Base-by-base conservation (phyloP, 371 early-diverging fungal species). In the Choanephora cucurbitarum region DNA sequence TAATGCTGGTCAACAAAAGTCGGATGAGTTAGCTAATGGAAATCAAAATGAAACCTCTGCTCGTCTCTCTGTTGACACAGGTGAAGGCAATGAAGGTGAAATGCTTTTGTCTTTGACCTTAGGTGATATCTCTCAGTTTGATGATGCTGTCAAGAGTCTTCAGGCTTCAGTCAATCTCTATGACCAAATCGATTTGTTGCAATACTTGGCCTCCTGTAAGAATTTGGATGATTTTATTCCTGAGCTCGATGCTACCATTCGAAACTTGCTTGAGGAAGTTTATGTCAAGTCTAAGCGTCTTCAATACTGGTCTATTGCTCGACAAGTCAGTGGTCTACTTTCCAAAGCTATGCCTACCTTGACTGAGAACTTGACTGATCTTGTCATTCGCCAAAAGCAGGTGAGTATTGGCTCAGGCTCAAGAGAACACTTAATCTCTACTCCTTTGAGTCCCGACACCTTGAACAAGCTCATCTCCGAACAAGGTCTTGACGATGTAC, bases 261-360 rank as follows among this genome's bases (percentile, higher is more conserved):
- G 74, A 18, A 75, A 77, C 4, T 54, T 94, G 19, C 55, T 94
- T 11, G 91, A 92, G 61, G 93, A 94, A 57, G 86, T 93, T 11
- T 94, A 93, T 65, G 67, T 80, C 49, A 90, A 91, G 62, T 87
- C 92, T 3, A 78, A 87, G 66, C 78, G 80, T 43, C 65, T 87
- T 45, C 85, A 86, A 55, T 78, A 88, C 32, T 94, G 93, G 93
- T 81, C 82, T 17, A 81, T 92, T 48, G 91, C 90, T n/a, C 85
- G 95, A 32, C 90, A 91, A 60, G 83, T 89, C 0, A 91, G 93
- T 21, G 92, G 92, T 15, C 64, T 92, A 7, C 71, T 92, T 34
- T 72, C 72, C 45, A 94, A 94, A 67, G 72, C 82, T 10, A 91
- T 91, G 46, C 80, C 83, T 34, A 84, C 85, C 0, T 75, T 94